Conservation (phyloP, 306 rosid species). For the Oxytropis ochrocephala region DNA sequence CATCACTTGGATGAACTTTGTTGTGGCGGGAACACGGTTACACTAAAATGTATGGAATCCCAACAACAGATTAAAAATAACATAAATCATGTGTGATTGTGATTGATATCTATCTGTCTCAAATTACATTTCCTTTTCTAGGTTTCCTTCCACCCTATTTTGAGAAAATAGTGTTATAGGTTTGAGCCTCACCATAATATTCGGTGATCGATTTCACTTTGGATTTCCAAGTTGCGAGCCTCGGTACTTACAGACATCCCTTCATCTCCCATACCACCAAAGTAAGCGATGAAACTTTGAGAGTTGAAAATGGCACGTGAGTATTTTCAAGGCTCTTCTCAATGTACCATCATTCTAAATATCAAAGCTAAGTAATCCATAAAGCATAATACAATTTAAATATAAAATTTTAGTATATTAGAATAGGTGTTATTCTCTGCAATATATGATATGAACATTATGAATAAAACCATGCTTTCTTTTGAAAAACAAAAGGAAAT, state of each 20-base stretch:
- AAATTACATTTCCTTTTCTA: neutral
- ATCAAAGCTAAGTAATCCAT: slow-evolving; percentile 2
- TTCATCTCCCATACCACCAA: slow-evolving; percentile 88
- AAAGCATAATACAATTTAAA: neutral
- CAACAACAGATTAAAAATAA: slow-evolving; percentile 8
- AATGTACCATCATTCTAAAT: neutral
- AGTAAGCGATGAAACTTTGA: slow-evolving; percentile 82
- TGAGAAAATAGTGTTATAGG: neutral
- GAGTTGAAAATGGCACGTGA: slow-evolving; percentile 18
- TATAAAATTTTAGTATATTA: neutral
- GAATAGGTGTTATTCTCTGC: neutral
- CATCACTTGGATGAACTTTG: slow-evolving; percentile 95
- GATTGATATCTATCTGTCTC: neutral
- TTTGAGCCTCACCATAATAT: slow-evolving; percentile 55
- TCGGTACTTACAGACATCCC: slow-evolving; percentile 79
- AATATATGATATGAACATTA: neutral
- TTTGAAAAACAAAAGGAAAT: no score
- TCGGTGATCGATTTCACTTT: slow-evolving; percentile 68
- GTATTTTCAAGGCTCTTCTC: slow-evolving; percentile 15
- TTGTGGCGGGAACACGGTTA: slow-evolving; percentile 11
- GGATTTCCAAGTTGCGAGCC: slow-evolving; percentile 76
- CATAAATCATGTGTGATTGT: slow-evolving; percentile 10
- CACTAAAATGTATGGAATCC: slow-evolving; percentile 16
- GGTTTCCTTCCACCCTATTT: slow-evolving; percentile 2
- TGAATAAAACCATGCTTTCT: slow-evolving; percentile 2